Base-by-base conservation (phyloP, 2,329 filamentous ascomycete species). In the Aureobasidium sp. region DNA sequence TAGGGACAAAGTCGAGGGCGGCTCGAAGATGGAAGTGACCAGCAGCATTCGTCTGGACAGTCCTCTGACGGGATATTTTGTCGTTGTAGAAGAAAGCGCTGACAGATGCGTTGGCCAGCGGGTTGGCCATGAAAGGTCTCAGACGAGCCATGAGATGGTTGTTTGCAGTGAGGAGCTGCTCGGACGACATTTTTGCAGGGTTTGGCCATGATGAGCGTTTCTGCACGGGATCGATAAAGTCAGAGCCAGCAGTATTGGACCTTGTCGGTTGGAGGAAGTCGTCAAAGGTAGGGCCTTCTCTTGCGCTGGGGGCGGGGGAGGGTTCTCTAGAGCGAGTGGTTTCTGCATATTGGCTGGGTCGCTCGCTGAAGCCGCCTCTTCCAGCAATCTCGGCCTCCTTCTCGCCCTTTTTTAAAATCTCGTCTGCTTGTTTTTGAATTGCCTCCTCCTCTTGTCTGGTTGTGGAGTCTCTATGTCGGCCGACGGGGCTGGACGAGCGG, bases 71-170 rank as follows among this genome's bases (percentile, higher is more conserved):
- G 0, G 93, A 96, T 56, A 86, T 82, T 2, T 82, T 77, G 15
- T 95, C 86, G 69, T 97, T 94, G 76, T 95, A 99, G 74, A 99
- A 97, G 78, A 97, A 97, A 0, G 96, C 80, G 0, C 91, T 97
- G 59, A 99, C 87, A 0, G 92, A 87, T 22, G 86, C 83, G 56
- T 88, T 84, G 0, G 87, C 84, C 62, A 92, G 78, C 0, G 94
- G 91, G 44, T 87, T 92, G 0, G 91, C 91, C 77, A 99, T 83
- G 72, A 99, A 99, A 0, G 94, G 94, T 15, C 86, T 87, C 47
- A 99, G 81, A 59, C 94, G 84, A 58, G 90, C 87, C 86, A 97
- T 91, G 48, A 99, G 80, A 70, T 96, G 90, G 11, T 86, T 83
- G 72, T 99, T 97, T 1, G 93, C 92, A 25, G 87, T 79, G 0